Evolutionary conservation across 768 basidiomycete species (phyloP).

Genomic region (Russula foetens): DNA sequence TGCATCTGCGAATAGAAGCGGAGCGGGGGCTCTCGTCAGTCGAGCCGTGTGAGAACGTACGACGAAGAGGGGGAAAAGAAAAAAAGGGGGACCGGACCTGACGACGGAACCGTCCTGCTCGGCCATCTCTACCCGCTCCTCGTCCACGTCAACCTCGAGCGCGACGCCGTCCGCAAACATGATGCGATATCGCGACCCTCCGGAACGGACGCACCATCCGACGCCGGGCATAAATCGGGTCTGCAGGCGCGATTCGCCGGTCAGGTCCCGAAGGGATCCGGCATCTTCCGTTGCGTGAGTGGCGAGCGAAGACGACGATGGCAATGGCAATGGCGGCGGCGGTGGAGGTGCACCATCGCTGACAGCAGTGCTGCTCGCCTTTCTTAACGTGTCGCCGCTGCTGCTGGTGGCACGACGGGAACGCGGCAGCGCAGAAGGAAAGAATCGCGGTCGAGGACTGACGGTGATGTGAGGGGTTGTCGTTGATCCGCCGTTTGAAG

Average conservation of each 20-base stretch:
- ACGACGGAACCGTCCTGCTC: constrained; percentile 24
- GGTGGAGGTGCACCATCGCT: background rate
- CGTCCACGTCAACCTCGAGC: constrained; percentile 37
- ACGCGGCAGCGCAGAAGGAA: constrained; percentile 5
- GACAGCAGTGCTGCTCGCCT: constrained; percentile 20
- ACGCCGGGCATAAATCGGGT: constrained; percentile 34
- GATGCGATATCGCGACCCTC: constrained; percentile 33
- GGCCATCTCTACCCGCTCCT: constrained; percentile 34
- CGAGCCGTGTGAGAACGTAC: background rate
- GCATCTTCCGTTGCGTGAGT: constrained; percentile 11
- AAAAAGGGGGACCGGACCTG: constrained; percentile 18
- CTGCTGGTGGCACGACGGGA: background rate
- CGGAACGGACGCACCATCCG: constrained; percentile 38
- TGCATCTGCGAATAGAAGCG: constrained; percentile 23
- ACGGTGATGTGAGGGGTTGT: constrained; percentile 11
- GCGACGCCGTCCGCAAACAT: constrained; percentile 37
- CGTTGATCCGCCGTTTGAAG: background rate
- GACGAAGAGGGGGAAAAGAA: background rate
- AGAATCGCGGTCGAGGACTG: constrained; percentile 15
- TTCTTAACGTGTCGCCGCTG: constrained; percentile 16
- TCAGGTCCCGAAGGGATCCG: background rate
- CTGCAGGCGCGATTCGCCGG: constrained; percentile 20
- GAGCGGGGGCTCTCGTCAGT: no score
- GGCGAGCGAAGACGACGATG: constrained; percentile 17
- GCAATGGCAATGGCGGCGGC: background rate